Percentiles rank a stretch among this genome's conserved stretches.
phyloP scores from a whole-genome alignment of 2,329 filamentous ascomycete species.

The Botrytis fabae region DNA sequence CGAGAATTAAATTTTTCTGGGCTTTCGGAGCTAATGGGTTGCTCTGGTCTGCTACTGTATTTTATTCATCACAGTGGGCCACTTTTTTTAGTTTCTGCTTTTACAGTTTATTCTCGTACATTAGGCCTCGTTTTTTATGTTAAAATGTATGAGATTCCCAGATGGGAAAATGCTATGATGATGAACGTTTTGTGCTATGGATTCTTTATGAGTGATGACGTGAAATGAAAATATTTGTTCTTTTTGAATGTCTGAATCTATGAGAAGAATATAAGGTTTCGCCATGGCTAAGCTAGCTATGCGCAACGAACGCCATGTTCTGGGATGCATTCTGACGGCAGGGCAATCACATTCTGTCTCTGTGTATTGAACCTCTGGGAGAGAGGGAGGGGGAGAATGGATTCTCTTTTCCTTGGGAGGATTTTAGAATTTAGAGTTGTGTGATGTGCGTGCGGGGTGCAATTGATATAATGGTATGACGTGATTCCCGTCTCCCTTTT shows the following conservation, averaged over 20 bases:
- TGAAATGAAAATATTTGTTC: not conserved
- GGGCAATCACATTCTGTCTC: too few species aligned
- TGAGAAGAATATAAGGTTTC: not conserved
- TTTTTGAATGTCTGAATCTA: not conserved
- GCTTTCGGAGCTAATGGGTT: constrained; percentile 19
- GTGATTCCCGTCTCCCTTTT: too few species aligned
- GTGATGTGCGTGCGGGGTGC: too few species aligned
- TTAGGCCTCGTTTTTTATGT: constrained; percentile 20
- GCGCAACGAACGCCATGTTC: not conserved
- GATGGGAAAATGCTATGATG: constrained; percentile 8
- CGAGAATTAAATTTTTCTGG: constrained; percentile 21
- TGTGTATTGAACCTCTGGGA: not conserved
- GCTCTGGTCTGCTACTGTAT: constrained; percentile 24
- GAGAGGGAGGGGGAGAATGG: too few species aligned
- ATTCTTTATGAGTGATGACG: not conserved
- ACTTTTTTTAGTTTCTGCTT: constrained; percentile 21
- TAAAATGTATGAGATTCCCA: constrained; percentile 21
- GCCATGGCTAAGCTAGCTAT: not conserved
- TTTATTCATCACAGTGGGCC: constrained; percentile 19
- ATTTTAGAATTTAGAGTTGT: too few species aligned
- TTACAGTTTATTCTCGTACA: constrained; percentile 23
- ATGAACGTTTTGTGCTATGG: not conserved
- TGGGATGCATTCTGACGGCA: not conserved
- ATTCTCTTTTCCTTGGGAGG: too few species aligned
- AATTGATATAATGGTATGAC: too few species aligned